Percentiles rank a stretch among this genome's conserved stretches.
Evolutionary conservation across 495 filamentous ascomycete genomes (phyloP).

Genomic region (Evansstolkia leycettana): DNA sequence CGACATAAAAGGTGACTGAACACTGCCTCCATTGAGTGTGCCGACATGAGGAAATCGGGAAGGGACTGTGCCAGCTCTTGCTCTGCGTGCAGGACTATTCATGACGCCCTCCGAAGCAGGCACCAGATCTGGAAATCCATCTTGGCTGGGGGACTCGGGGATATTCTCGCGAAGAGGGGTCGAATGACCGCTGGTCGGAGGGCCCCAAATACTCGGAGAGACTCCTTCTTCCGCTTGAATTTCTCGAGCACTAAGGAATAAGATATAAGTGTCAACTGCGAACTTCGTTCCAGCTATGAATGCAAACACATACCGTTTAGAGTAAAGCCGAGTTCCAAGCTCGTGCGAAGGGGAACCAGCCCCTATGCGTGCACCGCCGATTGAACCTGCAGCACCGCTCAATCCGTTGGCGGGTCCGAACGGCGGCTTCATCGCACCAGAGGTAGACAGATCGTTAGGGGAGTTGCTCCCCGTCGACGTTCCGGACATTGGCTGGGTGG

Average conservation of each 20-base stretch:
- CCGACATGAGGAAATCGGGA: constrained; percentile 78
- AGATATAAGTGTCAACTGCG: neutral
- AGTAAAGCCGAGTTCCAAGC: constrained; percentile 63
- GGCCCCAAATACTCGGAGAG: constrained; percentile 81
- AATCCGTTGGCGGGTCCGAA: constrained; percentile 57
- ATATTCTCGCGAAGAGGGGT: constrained; percentile 95
- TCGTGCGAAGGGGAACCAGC: constrained; percentile 97
- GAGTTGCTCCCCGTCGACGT: constrained; percentile 82
- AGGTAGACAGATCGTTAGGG: constrained; percentile 67
- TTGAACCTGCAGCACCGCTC: constrained; percentile 52
- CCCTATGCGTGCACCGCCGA: constrained; percentile 68
- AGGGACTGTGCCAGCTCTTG: constrained; percentile 90
- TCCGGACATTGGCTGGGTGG: constrained; percentile 66
- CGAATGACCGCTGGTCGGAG: constrained; percentile 88
- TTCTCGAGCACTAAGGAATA: constrained; percentile 64
- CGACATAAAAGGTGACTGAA: constrained; percentile 54
- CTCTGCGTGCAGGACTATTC: constrained; percentile 51
- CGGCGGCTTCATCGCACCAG: constrained; percentile 56
- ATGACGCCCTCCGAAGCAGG: constrained; percentile 47
- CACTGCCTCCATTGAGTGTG: constrained; percentile 37
- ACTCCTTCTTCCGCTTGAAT: constrained; percentile 95
- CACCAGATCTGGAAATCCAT: constrained; percentile 86
- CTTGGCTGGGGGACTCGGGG: constrained; percentile 87
- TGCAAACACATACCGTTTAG: constrained; percentile 65
- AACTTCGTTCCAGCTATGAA: neutral